Conservation (phyloP, 306 rosid genomes). For the Vicia villosa region DNA sequence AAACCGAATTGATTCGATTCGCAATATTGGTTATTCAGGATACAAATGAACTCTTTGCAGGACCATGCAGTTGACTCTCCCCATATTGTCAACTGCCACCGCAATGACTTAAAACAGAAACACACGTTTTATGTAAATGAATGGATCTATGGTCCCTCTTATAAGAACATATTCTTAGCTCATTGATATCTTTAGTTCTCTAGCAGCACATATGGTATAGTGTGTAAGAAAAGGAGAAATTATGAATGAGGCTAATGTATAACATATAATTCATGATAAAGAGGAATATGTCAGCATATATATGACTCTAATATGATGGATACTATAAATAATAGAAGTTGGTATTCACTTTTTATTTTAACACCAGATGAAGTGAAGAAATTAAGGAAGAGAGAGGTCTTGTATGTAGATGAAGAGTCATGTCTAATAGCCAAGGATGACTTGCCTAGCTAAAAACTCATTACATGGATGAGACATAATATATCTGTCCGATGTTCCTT, state of each 20-base stretch:
- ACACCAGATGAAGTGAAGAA: constrained; percentile 15
- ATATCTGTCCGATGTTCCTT: too few species aligned
- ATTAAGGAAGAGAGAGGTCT: constrained; percentile 51
- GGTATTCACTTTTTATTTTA: background rate
- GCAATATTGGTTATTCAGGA: constrained; percentile 43
- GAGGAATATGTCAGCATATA: constrained; percentile 26
- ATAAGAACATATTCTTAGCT: constrained; percentile 46
- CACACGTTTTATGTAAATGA: constrained; percentile 1
- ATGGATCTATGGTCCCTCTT: constrained; percentile 31
- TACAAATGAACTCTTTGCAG: constrained; percentile 1
- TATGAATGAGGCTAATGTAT: background rate
- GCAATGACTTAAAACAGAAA: constrained; percentile 1
- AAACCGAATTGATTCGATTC: constrained; percentile 19
- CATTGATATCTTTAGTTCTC: background rate
- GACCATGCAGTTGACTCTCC: constrained; percentile 37
- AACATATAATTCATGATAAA: background rate
- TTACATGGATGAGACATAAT: background rate
- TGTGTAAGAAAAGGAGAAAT: background rate
- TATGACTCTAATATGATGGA: background rate
- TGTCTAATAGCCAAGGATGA: constrained; percentile 66
- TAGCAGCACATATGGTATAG: background rate
- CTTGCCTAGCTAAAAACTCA: background rate
- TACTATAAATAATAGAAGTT: constrained; percentile 29
- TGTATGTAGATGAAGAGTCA: constrained; percentile 67
- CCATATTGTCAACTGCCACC: constrained; percentile 26